Evolutionary conservation across 2,329 filamentous ascomycete genomes (phyloP).

Genomic region (Colletotrichum kahawae): DNA sequence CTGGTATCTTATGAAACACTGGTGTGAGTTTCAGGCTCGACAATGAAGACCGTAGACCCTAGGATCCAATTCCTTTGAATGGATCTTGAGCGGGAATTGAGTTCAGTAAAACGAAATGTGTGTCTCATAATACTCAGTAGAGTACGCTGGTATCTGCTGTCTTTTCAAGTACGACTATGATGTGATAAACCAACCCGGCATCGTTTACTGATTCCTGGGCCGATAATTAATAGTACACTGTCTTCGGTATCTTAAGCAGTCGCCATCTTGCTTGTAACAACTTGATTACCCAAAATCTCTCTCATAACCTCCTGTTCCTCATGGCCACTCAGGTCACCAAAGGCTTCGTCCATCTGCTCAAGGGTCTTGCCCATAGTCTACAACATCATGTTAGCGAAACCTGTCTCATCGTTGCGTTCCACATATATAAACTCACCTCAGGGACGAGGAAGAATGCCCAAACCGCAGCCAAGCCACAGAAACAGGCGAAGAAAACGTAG

Average conservation of each 20-base stretch:
- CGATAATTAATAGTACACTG: not conserved
- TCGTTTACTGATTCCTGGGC: fast-evolving
- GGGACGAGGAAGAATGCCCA: conserved; percentile 62
- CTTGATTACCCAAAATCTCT: not conserved
- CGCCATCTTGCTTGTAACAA: not conserved
- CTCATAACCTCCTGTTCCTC: conserved; percentile 7
- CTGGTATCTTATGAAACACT: no score
- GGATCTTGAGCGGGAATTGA: not conserved
- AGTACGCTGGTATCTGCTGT: not conserved
- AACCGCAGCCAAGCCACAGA: conserved; percentile 50
- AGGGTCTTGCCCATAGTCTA: conserved; percentile 61
- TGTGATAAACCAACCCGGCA: not conserved
- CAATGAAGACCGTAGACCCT: not conserved
- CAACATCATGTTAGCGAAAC: not conserved
- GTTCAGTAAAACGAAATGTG: not conserved
- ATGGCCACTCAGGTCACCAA: not conserved
- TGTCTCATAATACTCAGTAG: no score
- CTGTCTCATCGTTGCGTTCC: fast-evolving
- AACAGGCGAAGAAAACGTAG: conserved; percentile 65
- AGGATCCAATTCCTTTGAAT: not conserved
- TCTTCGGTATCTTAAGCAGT: fast-evolving
- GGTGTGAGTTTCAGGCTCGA: not conserved
- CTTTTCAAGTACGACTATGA: fast-evolving
- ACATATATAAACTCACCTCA: conserved; percentile 21
- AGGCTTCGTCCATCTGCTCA: conserved; percentile 59